A percentile compares a stretch with the other conserved stretches of the same genome.
These are phyloP conservation scores for Bipolaris oryzae DNA, from an alignment of 2,329 filamentous ascomycete species.

Conservation along the genomic window DNA sequence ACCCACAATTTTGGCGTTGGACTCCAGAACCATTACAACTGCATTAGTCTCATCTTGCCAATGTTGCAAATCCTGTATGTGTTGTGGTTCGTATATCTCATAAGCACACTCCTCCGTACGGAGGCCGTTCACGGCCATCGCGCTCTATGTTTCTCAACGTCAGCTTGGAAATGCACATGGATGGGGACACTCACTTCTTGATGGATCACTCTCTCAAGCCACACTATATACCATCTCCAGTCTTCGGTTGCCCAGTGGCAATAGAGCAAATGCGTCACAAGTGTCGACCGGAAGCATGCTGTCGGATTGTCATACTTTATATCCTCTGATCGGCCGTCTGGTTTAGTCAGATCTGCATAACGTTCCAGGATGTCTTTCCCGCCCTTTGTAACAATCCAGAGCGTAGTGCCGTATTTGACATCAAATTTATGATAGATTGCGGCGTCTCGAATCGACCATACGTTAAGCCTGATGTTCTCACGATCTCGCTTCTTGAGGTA, in stretches of 20 bases:
- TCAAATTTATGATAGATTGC: constrained; percentile 53
- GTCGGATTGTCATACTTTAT: constrained; percentile 37
- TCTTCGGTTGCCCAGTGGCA: constrained; percentile 52
- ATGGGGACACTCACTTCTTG: constrained; percentile 28
- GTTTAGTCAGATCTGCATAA: constrained; percentile 40
- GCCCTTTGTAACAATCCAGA: constrained; percentile 54
- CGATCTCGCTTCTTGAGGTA: constrained; percentile 12
- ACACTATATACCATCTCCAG: constrained; percentile 53
- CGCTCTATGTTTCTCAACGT: constrained; percentile 11
- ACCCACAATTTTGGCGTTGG: constrained; percentile 49
- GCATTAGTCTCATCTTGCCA: constrained; percentile 48
- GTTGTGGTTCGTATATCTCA: constrained; percentile 19
- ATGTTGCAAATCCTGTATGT: constrained; percentile 47
- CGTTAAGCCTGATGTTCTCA: constrained; percentile 17
- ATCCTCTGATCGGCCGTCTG: constrained; percentile 40
- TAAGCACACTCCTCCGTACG: constrained; percentile 18
- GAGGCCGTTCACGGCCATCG: constrained; percentile 23
- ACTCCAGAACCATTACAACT: constrained; percentile 46
- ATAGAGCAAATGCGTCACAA: constrained; percentile 48
- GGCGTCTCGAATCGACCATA: constrained; percentile 49
- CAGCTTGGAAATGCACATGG: neutral
- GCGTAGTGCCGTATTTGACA: constrained; percentile 37
- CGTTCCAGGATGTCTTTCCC: constrained; percentile 25
- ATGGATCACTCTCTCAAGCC: constrained; percentile 47
- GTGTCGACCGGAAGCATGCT: constrained; percentile 47